Evolutionary conservation across 768 basidiomycete genomes (phyloP).

Genomic region (Trametes gibbosa): DNA sequence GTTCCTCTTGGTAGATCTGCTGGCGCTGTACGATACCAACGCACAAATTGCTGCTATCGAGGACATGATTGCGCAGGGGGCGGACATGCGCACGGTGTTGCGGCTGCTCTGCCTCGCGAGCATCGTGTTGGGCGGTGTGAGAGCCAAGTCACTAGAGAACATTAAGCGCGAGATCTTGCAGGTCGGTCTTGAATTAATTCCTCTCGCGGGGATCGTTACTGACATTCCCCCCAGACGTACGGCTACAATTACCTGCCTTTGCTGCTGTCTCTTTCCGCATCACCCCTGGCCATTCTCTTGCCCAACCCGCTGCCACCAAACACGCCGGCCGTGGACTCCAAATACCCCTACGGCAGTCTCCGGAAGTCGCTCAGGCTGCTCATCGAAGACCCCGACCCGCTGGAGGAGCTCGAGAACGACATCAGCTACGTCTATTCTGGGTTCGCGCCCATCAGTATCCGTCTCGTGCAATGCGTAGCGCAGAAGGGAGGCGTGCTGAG

Average conservation of each 20-base stretch:
- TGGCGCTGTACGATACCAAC: slow-evolving; percentile 85
- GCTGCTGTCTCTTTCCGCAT: slow-evolving; percentile 59
- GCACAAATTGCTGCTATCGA: slow-evolving; percentile 85
- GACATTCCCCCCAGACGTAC: slow-evolving; percentile 53
- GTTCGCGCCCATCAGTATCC: slow-evolving; percentile 89
- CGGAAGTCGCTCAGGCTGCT: slow-evolving; percentile 88
- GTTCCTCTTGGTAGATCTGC: slow-evolving; percentile 59
- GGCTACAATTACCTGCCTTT: slow-evolving; percentile 72
- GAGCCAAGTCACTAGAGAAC: slow-evolving; percentile 79
- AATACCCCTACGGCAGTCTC: slow-evolving; percentile 68
- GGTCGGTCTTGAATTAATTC: slow-evolving; percentile 29
- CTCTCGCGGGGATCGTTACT: slow-evolving; percentile 23
- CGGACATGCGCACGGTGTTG: slow-evolving; percentile 74
- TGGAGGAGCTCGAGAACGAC: slow-evolving; percentile 87
- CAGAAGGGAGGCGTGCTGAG: slow-evolving; percentile 89
- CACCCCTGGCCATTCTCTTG: slow-evolving; percentile 65
- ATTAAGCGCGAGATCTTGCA: slow-evolving; percentile 92
- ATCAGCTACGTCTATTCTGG: slow-evolving; percentile 96
- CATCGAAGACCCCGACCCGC: slow-evolving; percentile 81
- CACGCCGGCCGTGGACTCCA: slow-evolving; percentile 41
- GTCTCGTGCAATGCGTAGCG: slow-evolving; percentile 89
- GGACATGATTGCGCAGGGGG: slow-evolving; percentile 84
- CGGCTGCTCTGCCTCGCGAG: slow-evolving; percentile 85
- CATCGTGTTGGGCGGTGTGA: slow-evolving; percentile 82
- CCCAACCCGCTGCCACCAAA: slow-evolving; percentile 65